Evolutionary conservation across 2,329 filamentous ascomycete species (phyloP), one percentile per base, ranked within the genome.

Genomic region (Microdochium bolleyi): DNA sequence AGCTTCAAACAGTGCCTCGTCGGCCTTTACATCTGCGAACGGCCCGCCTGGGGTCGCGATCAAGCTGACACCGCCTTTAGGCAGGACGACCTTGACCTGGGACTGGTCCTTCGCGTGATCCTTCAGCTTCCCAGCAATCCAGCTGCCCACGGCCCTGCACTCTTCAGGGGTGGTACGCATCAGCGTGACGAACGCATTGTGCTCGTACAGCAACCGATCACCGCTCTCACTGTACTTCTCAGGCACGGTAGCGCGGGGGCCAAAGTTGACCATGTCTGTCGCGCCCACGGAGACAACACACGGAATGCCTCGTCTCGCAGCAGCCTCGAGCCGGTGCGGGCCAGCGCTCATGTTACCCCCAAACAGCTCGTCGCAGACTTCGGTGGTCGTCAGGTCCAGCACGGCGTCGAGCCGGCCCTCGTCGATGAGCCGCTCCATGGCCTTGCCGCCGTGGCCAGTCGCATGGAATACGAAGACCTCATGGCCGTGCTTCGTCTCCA

Each of bases 301-400:
- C 0, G 86, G 85, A 41, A 88, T 77, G 0, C 82, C 80, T 1
- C 70, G 73, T 54, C 72, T 67, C 0, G 78, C 73, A 0, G 82
- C 82, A 0, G 82, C 80, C 22, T 77, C 74, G 1, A 89, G 70
- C 22, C 86, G 72, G 5, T 69, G 60, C 1, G 73, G 68, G 0
- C 81, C 83, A 0, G 84, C 84, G 27, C 74, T 77, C 69, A 89
- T 77, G 2, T 82, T 74, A 0, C 85, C 85, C 0, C 83, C 85
- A 16, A 79, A 77, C 1, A 87, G 56, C 49, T 82, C 69, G 60
- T 89, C 85, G 46, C 79, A 80, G 19, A 87, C 74, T 60, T 89
- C 86, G 0, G 84, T 87, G 0, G 85, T 88, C 0, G 86, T 89
- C n/a, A 89, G 66, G 60, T 89, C 86, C 3, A 88, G 67, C 0